Evolutionary conservation across 1,139 yeast species (phyloP), one percentile per base, ranked within the genome.

Genomic region (Geotrichum siamense): DNA sequence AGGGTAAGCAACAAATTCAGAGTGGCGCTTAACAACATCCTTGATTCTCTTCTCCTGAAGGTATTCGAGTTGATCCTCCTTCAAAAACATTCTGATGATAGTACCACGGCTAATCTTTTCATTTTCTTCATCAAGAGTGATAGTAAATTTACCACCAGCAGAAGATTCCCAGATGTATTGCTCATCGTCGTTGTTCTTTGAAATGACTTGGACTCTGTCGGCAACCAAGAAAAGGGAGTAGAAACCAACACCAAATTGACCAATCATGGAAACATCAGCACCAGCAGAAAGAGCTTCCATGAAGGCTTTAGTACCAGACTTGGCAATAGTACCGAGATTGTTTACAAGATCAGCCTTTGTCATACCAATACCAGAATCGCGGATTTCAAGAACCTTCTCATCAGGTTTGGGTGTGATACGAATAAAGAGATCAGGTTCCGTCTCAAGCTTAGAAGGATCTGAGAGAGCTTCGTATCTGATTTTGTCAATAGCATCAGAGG

Each of bases 221-320:
- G 98, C 98, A 65, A 93, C 98, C 75, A 93, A 81, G 85, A 93
- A 93, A 60, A 91, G 78, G 48, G 99, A 91, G 83, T 93, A 93
- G 91, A 93, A 93, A 79, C 99, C 99, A 61, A 93, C 98, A 86
- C 99, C 99, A 76, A 93, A 93, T 75, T 93, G 98, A 78, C 99
- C 99, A 74, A 93, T 93, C 98, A 93, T 93, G 55, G 97, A 87
- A 55, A 93, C 96, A 70, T 93, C 99, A 55, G 98, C 98, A 74
- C 99, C 99, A 56, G 96, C 96, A 57, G 95, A 82, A 58, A 91
- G 78, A 57, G 98, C 98, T 74, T 93, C 98, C 98, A 93, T 91
- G 70, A 93, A 93, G 57, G 94, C 85, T 76, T 93, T 93, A 62
- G 99, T 93, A 74, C 98, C 99, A 56, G 98, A 93, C 76, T 91